Conservation (phyloP, 202 grass and related monocot species). For the Dendrocalamus latiflorus region DNA sequence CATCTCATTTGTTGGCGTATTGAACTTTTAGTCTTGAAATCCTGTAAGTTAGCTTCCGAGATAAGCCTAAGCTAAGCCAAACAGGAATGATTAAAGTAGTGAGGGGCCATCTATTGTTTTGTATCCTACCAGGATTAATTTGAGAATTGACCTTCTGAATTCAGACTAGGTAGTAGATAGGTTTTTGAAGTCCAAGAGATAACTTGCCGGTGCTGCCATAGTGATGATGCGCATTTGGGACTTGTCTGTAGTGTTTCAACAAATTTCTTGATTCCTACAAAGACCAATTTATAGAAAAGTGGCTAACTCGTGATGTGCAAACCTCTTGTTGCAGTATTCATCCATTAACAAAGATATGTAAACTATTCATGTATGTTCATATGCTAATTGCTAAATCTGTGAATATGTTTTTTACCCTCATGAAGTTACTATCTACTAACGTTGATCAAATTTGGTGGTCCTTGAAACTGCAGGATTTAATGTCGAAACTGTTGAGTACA, state of each 20-base stretch:
- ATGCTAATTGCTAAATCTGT: background rate
- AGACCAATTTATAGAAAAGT: background rate
- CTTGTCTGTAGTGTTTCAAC: background rate
- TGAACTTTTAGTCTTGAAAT: background rate
- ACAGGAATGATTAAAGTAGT: background rate
- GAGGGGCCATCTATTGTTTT: background rate
- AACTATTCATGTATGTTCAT: background rate
- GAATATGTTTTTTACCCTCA: background rate
- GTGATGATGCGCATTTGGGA: background rate
- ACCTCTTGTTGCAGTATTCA: background rate
- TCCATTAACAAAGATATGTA: background rate
- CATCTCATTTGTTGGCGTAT: background rate
- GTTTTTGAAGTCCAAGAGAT: background rate
- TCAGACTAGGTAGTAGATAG: background rate
- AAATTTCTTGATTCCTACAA: background rate
- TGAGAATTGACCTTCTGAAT: background rate
- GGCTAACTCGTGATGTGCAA: background rate
- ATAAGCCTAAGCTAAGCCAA: background rate
- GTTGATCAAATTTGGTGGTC: background rate
- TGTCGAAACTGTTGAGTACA: slow-evolving; percentile 87
- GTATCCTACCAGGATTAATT: background rate
- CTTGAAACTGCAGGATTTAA: slow-evolving; percentile 55
- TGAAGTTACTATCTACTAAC: background rate
- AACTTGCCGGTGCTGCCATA: background rate
- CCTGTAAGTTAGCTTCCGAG: background rate